Percentiles rank a stretch among this genome's conserved stretches.
phyloP scores from a whole-genome alignment of 1,284 basidiomycete genomes.

The Coniferiporia weirii region DNA sequence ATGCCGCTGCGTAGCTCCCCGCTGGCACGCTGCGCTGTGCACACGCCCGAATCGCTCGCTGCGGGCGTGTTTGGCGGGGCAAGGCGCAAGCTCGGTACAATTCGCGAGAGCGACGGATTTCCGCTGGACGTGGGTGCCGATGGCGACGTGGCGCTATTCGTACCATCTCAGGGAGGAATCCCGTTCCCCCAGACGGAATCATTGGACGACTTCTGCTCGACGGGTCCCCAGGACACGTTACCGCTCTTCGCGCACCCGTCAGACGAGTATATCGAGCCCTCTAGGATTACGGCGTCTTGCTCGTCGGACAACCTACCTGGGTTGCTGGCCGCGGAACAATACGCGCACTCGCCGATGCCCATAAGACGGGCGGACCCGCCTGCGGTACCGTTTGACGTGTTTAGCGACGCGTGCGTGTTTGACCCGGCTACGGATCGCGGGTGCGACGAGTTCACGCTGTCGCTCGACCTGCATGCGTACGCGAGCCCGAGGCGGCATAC shows the following conservation, averaged over 20 bases:
- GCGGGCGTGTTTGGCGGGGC: background rate
- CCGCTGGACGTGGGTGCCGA: background rate
- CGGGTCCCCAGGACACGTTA: slow-evolving; percentile 16
- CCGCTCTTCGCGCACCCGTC: slow-evolving; percentile 11
- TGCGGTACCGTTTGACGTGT: background rate
- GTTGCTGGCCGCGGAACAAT: background rate
- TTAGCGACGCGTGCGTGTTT: background rate
- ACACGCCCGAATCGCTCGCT: background rate
- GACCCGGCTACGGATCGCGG: background rate
- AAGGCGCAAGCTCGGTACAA: background rate
- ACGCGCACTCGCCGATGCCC: background rate
- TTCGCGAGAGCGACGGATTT: background rate
- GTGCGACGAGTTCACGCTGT: slow-evolving; percentile 5
- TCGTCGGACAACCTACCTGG: background rate
- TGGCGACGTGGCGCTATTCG: background rate
- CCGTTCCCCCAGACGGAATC: slow-evolving; percentile 16
- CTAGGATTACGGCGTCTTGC: background rate
- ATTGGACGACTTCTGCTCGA: slow-evolving; percentile 16
- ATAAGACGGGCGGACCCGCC: background rate
- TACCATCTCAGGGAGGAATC: background rate
- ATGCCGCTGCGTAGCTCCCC: background rate
- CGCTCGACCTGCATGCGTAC: background rate
- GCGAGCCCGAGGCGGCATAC: background rate
- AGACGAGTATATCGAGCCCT: background rate
- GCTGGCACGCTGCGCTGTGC: background rate